A percentile compares a stretch with the other conserved stretches of the same genome.
phyloP scores from a whole-genome alignment of 2,329 filamentous ascomycete species.

The Aspergillus terreus region DNA sequence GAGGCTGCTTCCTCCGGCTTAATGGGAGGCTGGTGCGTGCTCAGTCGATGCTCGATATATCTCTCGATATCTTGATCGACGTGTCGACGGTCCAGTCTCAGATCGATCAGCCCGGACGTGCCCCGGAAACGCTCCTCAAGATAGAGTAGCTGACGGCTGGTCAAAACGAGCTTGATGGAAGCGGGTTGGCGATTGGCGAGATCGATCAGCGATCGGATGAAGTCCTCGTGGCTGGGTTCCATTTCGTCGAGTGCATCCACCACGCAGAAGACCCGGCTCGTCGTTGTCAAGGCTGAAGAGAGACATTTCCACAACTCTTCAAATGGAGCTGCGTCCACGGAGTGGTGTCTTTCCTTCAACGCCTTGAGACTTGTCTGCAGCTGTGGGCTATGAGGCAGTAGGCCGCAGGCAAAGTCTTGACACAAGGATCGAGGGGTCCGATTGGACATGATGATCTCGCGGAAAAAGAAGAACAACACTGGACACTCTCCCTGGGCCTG shows the following conservation, averaged over 20 bases:
- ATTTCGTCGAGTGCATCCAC: slow-evolving; percentile 49
- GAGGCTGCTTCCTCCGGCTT: slow-evolving; percentile 2
- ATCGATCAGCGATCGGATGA: slow-evolving; percentile 30
- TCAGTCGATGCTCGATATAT: slow-evolving; percentile 31
- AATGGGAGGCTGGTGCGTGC: neutral
- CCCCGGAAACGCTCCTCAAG: slow-evolving; percentile 31
- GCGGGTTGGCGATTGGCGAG: slow-evolving; percentile 30
- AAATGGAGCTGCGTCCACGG: neutral
- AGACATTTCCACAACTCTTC: slow-evolving; percentile 4
- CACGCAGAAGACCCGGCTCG: slow-evolving; percentile 35
- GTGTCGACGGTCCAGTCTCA: slow-evolving; percentile 36
- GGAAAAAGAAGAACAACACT: slow-evolving; percentile 19
- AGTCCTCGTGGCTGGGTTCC: slow-evolving; percentile 34
- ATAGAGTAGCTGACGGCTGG: slow-evolving; percentile 38
- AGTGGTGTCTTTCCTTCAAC: neutral
- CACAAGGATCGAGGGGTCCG: slow-evolving; percentile 10
- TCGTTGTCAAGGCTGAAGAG: neutral
- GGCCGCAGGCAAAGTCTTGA: slow-evolving; percentile 10
- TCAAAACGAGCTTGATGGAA: slow-evolving; percentile 42
- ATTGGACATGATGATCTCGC: slow-evolving; percentile 18
- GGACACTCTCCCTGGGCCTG: slow-evolving; percentile 3
- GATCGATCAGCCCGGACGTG: slow-evolving; percentile 17
- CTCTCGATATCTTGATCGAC: slow-evolving; percentile 41
- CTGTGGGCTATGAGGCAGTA: slow-evolving; percentile 7
- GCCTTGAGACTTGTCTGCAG: slow-evolving; percentile 4